Percentiles rank a stretch among this genome's conserved stretches.
phyloP scores from a whole-genome alignment of 2,329 filamentous ascomycete species.

The Talaromyces rugulosus region DNA sequence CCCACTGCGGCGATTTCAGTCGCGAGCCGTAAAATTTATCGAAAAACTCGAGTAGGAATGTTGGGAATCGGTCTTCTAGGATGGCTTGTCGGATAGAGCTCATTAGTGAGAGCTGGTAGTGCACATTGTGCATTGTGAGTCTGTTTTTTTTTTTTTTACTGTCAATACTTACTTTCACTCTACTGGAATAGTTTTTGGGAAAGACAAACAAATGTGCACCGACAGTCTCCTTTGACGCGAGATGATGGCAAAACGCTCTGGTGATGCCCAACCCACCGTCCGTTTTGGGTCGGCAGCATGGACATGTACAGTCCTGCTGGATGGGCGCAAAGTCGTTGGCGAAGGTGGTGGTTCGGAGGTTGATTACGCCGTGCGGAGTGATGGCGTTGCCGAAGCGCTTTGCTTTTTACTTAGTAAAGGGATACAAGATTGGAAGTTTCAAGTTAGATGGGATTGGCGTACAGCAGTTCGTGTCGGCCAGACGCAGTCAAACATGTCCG shows the following conservation, averaged over 20 bases:
- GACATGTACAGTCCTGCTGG: slow-evolving; percentile 76
- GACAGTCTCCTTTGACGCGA: slow-evolving; percentile 89
- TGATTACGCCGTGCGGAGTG: slow-evolving; percentile 74
- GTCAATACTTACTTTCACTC: no score
- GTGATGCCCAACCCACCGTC: slow-evolving; percentile 77
- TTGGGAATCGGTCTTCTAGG: slow-evolving; percentile 73
- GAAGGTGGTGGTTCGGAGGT: slow-evolving; percentile 72
- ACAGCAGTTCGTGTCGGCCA: slow-evolving; percentile 93
- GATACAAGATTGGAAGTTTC: neutral
- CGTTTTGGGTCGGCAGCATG: slow-evolving; percentile 64
- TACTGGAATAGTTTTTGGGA: no score
- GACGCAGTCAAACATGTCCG: slow-evolving; percentile 99
- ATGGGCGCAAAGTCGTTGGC: slow-evolving; percentile 78
- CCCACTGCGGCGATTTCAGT: slow-evolving; percentile 74
- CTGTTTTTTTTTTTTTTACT: slow-evolving; percentile 42
- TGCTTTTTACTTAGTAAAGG: neutral
- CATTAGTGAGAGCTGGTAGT: slow-evolving; percentile 87
- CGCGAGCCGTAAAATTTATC: slow-evolving; percentile 63
- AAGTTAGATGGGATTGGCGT: slow-evolving; percentile 23
- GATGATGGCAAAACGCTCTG: slow-evolving; percentile 84
- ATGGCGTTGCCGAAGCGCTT: slow-evolving; percentile 89
- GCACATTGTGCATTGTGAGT: slow-evolving; percentile 92
- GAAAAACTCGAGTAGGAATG: slow-evolving; percentile 77
- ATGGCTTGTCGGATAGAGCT: slow-evolving; percentile 68
- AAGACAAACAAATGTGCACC: slow-evolving; percentile 63